Evolutionary conservation across 1,139 yeast species (phyloP).

Genomic region (Saccharomyces hybrid): DNA sequence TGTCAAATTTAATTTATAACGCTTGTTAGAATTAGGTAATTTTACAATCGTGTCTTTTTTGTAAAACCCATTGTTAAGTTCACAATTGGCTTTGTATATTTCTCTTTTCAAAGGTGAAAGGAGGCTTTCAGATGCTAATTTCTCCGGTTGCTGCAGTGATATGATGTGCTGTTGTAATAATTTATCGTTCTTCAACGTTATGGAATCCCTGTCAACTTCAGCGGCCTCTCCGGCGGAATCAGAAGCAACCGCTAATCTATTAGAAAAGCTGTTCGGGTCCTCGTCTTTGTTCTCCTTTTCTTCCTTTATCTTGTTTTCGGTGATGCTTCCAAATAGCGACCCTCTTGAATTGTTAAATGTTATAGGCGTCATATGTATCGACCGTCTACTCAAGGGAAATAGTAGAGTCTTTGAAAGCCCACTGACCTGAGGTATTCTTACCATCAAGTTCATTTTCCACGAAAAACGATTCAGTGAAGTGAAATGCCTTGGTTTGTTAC

Average conservation of each 20-base stretch:
- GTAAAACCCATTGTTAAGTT: slow-evolving; percentile 58
- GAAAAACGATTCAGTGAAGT: neutral
- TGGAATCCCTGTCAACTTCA: slow-evolving; percentile 11
- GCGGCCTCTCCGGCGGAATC: slow-evolving; percentile 12
- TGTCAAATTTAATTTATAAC: slow-evolving; percentile 51
- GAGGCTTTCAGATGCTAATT: slow-evolving; percentile 38
- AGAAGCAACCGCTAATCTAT: slow-evolving; percentile 18
- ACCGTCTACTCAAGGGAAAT: neutral
- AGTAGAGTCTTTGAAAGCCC: neutral
- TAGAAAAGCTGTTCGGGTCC: slow-evolving; percentile 17
- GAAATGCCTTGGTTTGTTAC: neutral
- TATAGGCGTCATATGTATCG: neutral
- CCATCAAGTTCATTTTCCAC: neutral
- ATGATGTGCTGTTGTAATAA: slow-evolving; percentile 38
- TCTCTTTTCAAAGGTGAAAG: slow-evolving; percentile 68
- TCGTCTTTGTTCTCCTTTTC: slow-evolving; percentile 5
- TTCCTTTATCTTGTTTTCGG: neutral
- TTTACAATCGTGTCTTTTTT: slow-evolving; percentile 52
- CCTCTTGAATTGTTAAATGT: neutral
- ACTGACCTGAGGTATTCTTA: neutral
- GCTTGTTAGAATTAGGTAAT: slow-evolving; percentile 39
- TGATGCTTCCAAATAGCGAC: slow-evolving; percentile 4
- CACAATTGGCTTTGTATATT: slow-evolving; percentile 56
- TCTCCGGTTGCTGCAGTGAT: slow-evolving; percentile 32
- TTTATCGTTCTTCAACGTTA: slow-evolving; percentile 35